These are phyloP conservation scores for Eutrema salsugineum DNA, from an alignment of 441 rosid genomes.

Conservation along the genomic window DNA sequence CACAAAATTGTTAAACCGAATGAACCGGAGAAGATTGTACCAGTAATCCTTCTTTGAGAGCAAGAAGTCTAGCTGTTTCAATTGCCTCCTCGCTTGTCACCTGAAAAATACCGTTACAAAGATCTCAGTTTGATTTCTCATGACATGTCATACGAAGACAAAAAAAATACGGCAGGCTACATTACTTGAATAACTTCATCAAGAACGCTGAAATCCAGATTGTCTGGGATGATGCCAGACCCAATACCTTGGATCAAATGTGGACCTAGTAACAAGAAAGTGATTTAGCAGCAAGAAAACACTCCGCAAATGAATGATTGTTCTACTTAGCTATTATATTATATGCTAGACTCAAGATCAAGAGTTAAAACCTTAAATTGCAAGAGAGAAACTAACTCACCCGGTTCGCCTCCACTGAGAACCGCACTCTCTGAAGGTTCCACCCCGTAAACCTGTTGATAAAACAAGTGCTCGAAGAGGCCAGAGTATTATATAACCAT, in stretches of 20 bases:
- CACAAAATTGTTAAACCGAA: background rate
- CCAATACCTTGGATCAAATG: constrained; percentile 54
- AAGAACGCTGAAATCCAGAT: constrained; percentile 39
- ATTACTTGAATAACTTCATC: constrained; percentile 45
- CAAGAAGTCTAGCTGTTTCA: constrained; percentile 68
- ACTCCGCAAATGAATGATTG: background rate
- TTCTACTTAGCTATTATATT: background rate
- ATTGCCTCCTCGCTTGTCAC: constrained; percentile 74
- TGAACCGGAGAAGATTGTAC: constrained; percentile 29
- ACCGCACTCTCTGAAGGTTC: constrained; percentile 79
- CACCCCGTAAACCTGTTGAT: constrained; percentile 52
- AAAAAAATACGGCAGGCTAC: constrained; percentile 19
- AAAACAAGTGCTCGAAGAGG: background rate
- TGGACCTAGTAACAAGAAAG: constrained; percentile 16
- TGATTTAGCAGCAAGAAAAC: constrained; percentile 27
- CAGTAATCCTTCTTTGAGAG: constrained; percentile 79
- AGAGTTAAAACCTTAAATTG: background rate
- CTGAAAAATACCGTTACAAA: constrained; percentile 26
- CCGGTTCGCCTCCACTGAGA: constrained; percentile 64
- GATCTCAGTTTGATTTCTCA: background rate
- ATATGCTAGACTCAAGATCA: background rate
- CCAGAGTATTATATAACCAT: background rate
- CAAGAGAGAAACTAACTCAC: constrained; percentile 30
- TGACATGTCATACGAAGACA: background rate
- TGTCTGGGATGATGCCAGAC: constrained; percentile 37